phyloP scores from a whole-genome alignment of 23 red algal genomes.

The Chondrus crispus region DNA sequence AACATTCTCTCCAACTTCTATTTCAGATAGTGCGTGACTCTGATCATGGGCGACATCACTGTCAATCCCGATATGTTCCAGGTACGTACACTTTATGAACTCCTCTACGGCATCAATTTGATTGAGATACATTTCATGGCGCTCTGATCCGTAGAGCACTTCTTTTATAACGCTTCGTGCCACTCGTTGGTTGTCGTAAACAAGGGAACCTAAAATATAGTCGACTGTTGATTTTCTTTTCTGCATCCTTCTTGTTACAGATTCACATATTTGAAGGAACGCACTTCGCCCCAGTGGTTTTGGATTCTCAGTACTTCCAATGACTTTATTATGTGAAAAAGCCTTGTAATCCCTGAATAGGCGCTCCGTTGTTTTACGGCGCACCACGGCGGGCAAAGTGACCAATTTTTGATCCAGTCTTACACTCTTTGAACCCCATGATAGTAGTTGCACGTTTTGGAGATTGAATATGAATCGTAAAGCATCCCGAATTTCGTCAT shows the following conservation, averaged over 20 bases:
- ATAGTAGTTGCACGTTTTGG: neutral
- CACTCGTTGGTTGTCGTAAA: neutral
- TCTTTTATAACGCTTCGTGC: neutral
- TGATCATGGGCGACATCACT: neutral
- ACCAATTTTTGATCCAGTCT: neutral
- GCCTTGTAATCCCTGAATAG: neutral
- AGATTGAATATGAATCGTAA: neutral
- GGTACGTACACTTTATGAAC: neutral
- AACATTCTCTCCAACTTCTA: neutral
- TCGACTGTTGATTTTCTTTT: neutral
- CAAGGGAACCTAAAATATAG: neutral
- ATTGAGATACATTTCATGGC: neutral
- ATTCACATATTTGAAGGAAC: neutral
- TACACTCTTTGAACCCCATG: neutral
- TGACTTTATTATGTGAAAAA: neutral
- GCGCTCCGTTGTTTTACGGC: neutral
- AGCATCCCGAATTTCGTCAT: neutral
- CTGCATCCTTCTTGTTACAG: neutral
- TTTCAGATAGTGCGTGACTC: neutral
- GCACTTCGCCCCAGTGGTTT: neutral
- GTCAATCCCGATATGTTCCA: neutral
- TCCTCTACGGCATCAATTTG: neutral
- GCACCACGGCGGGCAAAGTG: neutral
- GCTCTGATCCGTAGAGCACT: neutral
- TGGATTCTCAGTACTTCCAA: neutral